phyloP scores from a whole-genome alignment of 2,329 filamentous ascomycete species.

The Microcyclospora tardicrescens region DNA sequence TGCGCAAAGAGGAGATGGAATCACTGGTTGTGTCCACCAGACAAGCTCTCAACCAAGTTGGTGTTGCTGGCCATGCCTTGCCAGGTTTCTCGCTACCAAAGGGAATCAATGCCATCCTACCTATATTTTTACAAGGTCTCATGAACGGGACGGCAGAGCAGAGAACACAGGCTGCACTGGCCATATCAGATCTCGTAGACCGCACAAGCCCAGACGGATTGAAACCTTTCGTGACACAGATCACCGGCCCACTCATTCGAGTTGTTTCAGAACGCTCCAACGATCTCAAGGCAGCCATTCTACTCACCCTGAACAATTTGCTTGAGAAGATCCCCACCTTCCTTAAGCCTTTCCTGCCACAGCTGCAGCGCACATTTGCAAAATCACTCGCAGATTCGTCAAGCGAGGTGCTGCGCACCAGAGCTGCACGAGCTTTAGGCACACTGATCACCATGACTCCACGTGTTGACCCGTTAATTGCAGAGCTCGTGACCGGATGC shows the following conservation, averaged over 20 bases:
- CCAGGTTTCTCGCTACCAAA: constrained; percentile 85
- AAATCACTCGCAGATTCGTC: constrained; percentile 88
- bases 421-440: constrained; percentile 86
- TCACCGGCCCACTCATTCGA: constrained; percentile 93
- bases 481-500: constrained; percentile 85
- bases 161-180: constrained; percentile 78
- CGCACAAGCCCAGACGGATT: constrained; percentile 76
- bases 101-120: constrained; percentile 89
- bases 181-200: constrained; percentile 91
- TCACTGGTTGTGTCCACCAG: constrained; percentile 74
- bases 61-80: constrained; percentile 70
- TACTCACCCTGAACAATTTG: constrained; percentile 86
- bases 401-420: constrained; percentile 72
- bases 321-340: constrained; percentile 93
- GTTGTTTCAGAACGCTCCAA: constrained; percentile 93
- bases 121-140: constrained; percentile 92
- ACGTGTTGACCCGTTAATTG: constrained; percentile 84
- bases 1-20: constrained; percentile 98
- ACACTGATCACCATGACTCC: constrained; percentile 93
- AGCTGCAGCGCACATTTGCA: constrained; percentile 91
- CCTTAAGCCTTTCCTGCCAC: constrained; percentile 91
- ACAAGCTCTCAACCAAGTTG: constrained; percentile 75
- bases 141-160: constrained; percentile 95
- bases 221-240: constrained; percentile 92
- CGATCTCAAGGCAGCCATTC: constrained; percentile 89